Evolutionary conservation across 1,284 basidiomycete species (phyloP).

Genomic region (Tilletia caries): DNA sequence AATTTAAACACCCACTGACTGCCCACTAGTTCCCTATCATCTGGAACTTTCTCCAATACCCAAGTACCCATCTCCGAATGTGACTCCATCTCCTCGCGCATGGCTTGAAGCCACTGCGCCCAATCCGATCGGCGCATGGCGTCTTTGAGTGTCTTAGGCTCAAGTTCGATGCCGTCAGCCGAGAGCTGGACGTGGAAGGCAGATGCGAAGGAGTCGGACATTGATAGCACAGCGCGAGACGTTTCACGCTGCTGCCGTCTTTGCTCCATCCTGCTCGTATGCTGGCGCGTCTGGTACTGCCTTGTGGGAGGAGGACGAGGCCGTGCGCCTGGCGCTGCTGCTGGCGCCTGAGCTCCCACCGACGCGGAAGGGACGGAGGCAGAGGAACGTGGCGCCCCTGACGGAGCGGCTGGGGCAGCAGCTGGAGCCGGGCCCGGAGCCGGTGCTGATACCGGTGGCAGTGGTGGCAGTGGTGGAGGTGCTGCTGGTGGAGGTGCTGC

Average conservation of each 20-base stretch:
- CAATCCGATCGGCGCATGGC: conserved; percentile 41
- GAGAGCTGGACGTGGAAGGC: background rate
- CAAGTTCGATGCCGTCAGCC: background rate
- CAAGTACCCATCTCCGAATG: conserved; percentile 43
- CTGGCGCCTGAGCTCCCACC: no score
- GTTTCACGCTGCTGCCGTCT: background rate
- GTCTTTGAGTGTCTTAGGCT: conserved; percentile 35
- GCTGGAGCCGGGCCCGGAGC: no score
- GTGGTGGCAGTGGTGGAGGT: background rate
- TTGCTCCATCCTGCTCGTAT: background rate
- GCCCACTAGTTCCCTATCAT: conserved; percentile 39
- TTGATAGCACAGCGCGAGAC: background rate
- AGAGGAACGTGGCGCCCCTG: background rate
- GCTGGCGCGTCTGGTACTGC: background rate
- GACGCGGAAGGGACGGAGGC: no score
- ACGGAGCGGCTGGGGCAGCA: no score
- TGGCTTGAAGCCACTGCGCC: conserved; percentile 47
- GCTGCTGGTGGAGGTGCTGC: background rate
- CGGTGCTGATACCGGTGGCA: no score
- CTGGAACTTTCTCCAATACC: conserved; percentile 35
- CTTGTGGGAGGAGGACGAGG: no score
- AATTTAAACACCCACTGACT: conserved; percentile 55
- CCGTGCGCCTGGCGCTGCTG: background rate
- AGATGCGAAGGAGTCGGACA: background rate
- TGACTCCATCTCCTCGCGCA: conserved; percentile 47